Base-by-base conservation (phyloP, 495 filamentous ascomycete species). In the Ramalina intermedia region DNA sequence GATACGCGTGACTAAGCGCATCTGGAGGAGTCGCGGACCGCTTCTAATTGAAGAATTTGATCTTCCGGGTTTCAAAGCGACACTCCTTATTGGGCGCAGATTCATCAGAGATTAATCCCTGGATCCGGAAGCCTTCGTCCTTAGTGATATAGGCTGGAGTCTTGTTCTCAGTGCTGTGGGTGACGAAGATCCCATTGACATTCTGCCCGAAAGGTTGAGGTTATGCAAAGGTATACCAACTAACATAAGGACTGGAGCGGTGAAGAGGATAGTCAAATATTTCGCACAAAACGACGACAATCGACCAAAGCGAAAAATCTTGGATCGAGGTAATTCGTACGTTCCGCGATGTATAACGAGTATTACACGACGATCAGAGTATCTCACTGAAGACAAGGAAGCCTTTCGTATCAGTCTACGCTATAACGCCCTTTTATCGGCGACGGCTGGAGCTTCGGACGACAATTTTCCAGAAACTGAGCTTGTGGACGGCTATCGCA, bases 301-400 rank as follows among this genome's bases (percentile, higher is more conserved):
- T 8, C 14, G 29, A 16, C 38, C 24, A 14, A 41, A 37, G 12
- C 43, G 33, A 18, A 35, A 21, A n/a, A 12, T 41, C 14, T 21
- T 41, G n/a, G 50, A 52, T 27, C 41, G 47, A 42, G 43, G 43
- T 24, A 35, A 50, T 40, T 50, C 43, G 20, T 52, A 52, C 43
- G 11, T 52, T 40, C 24, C 50, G 18, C 46, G 50, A 47, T 47
- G 50, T 38, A 17, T 47, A 13, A 47, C 35, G 50, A 52, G 29
- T 35, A 35, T 26, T 52, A 52, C 37, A 52, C 26, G 8, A 27
- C 26, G 26, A 27, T 27, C 8, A 27, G 26, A 27, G 26, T 27
- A 27, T 27, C 26, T 27, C 26, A 27, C 26, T 8, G 26, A 27
- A 27, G 26, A 27, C 26, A 27, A 27, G 8, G 26, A 27, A 27